Conservation (phyloP, 805 yeast species). For the Sugiyamaella chiloensis region DNA sequence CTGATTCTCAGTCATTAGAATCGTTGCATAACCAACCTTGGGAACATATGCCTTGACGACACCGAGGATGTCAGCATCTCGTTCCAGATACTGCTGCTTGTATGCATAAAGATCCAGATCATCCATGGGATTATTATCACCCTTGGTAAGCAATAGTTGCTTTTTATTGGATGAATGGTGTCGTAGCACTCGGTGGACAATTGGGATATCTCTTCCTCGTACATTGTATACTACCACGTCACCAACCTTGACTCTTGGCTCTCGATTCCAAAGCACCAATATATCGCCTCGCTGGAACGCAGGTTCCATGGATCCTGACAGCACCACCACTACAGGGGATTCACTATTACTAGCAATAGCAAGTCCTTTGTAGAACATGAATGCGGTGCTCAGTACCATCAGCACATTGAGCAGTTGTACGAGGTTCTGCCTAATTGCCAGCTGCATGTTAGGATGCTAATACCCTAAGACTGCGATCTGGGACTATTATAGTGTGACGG, state of each 20-base stretch:
- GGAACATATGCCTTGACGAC: slow-evolving; percentile 88
- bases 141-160: slow-evolving; percentile 85
- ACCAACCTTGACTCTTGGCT: slow-evolving; percentile 65
- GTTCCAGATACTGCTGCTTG: slow-evolving; percentile 71
- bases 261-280: slow-evolving; percentile 85
- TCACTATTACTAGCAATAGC: slow-evolving; percentile 74
- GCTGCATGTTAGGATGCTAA: slow-evolving; percentile 7
- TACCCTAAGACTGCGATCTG: no score
- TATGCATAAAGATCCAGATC: slow-evolving; percentile 82
- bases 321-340: slow-evolving; percentile 93
- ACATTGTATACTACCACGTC: slow-evolving; percentile 93
- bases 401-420: slow-evolving; percentile 64
- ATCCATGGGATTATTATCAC: slow-evolving; percentile 92
- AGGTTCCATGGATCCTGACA: slow-evolving; percentile 99
- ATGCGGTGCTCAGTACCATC: slow-evolving; percentile 83
- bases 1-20: slow-evolving; percentile 81
- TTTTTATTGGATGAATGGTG: slow-evolving; percentile 58
- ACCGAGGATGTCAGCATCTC: slow-evolving; percentile 77
- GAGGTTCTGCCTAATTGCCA: slow-evolving; percentile 16
- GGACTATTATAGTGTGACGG: no score
- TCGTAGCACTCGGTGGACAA: slow-evolving; percentile 90
- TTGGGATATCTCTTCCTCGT: slow-evolving; percentile 78
- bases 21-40: slow-evolving; percentile 83
- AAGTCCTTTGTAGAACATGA: slow-evolving; percentile 84
- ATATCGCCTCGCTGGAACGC: slow-evolving; percentile 98